Evolutionary conservation across 1,284 basidiomycete genomes (phyloP).

Genomic region (Phlebopus sp.): DNA sequence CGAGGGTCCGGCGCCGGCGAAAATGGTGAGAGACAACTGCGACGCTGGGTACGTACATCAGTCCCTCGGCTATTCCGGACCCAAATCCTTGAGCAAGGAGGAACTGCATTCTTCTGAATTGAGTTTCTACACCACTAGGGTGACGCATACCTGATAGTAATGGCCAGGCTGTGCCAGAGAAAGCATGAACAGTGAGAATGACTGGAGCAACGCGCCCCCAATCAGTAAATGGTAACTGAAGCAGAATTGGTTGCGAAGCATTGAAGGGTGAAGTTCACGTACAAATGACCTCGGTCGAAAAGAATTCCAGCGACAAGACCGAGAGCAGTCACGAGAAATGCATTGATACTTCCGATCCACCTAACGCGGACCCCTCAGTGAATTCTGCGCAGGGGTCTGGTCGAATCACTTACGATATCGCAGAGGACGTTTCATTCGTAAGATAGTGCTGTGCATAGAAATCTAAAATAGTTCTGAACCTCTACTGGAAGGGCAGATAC

Average conservation of each 20-base stretch:
- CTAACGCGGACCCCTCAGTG: conserved; percentile 13
- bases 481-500: background rate
- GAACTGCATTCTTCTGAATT: conserved; percentile 17
- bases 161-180: conserved; percentile 23
- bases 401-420: conserved; percentile 26
- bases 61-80: conserved; percentile 31
- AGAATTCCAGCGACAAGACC: conserved; percentile 20
- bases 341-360: conserved; percentile 32
- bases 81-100: conserved; percentile 36
- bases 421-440: conserved; percentile 24
- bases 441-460: conserved; percentile 32
- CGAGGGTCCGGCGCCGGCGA: conserved; percentile 29
- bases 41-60: conserved; percentile 30
- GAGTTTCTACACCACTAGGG: background rate
- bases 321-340: conserved; percentile 9
- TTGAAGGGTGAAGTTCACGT: conserved; percentile 4
- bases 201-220: conserved; percentile 24
- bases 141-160: conserved; percentile 25
- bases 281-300: conserved; percentile 34
- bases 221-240: conserved; percentile 29
- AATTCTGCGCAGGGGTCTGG: background rate
- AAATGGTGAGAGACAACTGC: conserved; percentile 37
- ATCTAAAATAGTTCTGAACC: conserved; percentile 10
- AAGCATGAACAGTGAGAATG: conserved; percentile 31
- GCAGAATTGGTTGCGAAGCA: background rate